Evolutionary conservation across 805 yeast species (phyloP), one percentile per base, ranked within the genome.

Genomic region (Cyberlindnera veronae): DNA sequence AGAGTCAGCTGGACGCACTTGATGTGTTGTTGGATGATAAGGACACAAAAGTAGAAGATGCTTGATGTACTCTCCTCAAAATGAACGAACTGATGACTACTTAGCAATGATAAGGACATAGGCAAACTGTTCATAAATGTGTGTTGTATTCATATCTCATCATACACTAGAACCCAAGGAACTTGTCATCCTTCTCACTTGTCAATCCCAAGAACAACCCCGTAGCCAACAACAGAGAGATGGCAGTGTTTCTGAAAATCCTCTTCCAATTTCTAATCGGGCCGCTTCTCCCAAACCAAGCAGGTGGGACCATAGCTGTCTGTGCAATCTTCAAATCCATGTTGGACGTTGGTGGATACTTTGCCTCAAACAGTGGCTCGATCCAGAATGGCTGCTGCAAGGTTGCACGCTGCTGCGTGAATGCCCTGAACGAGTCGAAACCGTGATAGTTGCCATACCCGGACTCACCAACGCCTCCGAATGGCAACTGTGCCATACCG

Each of bases 391-490:
- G 80, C 58, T 83, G 86, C 34, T 69, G 73, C 49, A 85, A 57
- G 3, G 80, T 67, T 0, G 89, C 74, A 53, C 95, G 74, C 56
- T 76, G 76, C 60, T 86, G 95, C 2, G 88, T 74, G 56, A 90
- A 90, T n/a, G 84, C 69, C n/a, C 35, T 34, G 42, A 79, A 72
- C 8, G 89, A 82, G 57, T 64, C 70, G 46, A 62, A 64, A 3
- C 96, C 96, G 57, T 89, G 96, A 63, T 88, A 89, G 24, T 72
- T 64, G 10, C 97, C 97, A 42, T 68, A 66, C 1, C 98, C 98
- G 0, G 96, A 86, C 13, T 58, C 58, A 12, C 97, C 96, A 41
- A 90, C 66, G 18, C 98, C 98, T 24, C 98, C 98, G 63, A 90
- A 91, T 19, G 97, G 97, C 3, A 86, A 76, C 35, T 71, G 70